Evolutionary conservation across 306 rosid genomes (phyloP).

Genomic region (Cicer chorassanicum): DNA sequence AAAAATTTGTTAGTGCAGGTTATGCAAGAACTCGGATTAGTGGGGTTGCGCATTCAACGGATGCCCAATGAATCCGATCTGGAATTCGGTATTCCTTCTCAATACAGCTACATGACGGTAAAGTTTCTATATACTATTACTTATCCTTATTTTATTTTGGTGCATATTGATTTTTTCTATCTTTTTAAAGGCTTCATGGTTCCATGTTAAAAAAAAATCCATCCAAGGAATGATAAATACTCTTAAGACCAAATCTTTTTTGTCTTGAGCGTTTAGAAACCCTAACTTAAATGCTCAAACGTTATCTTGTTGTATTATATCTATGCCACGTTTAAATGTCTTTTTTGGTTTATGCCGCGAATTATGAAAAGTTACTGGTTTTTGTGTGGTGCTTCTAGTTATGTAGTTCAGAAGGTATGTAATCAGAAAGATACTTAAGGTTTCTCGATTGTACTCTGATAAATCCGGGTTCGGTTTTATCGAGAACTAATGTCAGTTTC

Average conservation of each 20-base stretch:
- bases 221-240: conserved; percentile 30
- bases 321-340: neutral
- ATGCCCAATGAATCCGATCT: conserved; percentile 88
- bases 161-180: neutral
- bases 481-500: conserved; percentile 16
- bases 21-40: conserved; percentile 92
- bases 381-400: conserved; percentile 16
- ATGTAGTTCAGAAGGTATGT: conserved; percentile 7
- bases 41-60: conserved; percentile 95
- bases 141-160: conserved; percentile 28
- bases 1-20: conserved; percentile 59
- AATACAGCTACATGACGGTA: conserved; percentile 91
- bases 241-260: neutral
- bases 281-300: neutral
- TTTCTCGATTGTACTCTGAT: conserved; percentile 26
- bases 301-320: conserved; percentile 18
- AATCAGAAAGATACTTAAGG: conserved; percentile 18
- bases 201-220: neutral
- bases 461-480: conserved; percentile 16
- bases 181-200: conserved; percentile 4
- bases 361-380: conserved; percentile 17
- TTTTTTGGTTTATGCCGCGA: neutral
- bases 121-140: conserved; percentile 42
- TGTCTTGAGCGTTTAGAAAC: neutral
- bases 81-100: conserved; percentile 95